phyloP scores from a whole-genome alignment of 345 rosid genomes.

The Acer saccharum region DNA sequence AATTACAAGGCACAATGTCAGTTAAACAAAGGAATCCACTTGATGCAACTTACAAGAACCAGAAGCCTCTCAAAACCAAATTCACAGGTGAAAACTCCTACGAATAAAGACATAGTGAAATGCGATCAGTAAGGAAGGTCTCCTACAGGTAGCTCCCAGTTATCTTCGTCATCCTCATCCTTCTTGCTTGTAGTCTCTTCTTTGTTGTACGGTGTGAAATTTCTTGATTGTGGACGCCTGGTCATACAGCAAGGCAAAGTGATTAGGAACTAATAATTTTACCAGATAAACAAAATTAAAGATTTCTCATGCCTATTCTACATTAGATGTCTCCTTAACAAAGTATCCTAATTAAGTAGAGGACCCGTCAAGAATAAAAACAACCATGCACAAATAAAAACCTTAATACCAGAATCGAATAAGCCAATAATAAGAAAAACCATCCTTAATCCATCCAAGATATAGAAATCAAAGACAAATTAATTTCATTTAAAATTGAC shows the following conservation, averaged over 20 bases:
- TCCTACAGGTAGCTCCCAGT: conserved; percentile 89
- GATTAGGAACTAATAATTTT: conserved; percentile 1
- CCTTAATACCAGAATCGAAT: neutral
- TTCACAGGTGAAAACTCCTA: conserved; percentile 19
- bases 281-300: neutral
- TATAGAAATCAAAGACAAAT: neutral
- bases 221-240: conserved; percentile 61
- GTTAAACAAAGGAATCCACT: conserved; percentile 21
- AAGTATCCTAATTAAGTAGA: neutral
- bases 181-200: conserved; percentile 43
- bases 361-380: neutral
- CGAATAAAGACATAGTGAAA: conserved; percentile 16
- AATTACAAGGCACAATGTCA: conserved; percentile 16
- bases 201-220: conserved; percentile 31
- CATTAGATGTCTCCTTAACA: neutral
- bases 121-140: conserved; percentile 42
- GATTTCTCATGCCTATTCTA: neutral
- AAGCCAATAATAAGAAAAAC: neutral
- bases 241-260: neutral
- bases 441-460: neutral
- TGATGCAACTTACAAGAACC: conserved; percentile 27
- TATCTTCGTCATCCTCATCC: conserved; percentile 64
- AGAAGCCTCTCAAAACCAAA: conserved; percentile 22
- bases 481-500: neutral
- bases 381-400: neutral